Conservation (phyloP, 2,329 filamentous ascomycete genomes). For the Aspergillus fumigatus region DNA sequence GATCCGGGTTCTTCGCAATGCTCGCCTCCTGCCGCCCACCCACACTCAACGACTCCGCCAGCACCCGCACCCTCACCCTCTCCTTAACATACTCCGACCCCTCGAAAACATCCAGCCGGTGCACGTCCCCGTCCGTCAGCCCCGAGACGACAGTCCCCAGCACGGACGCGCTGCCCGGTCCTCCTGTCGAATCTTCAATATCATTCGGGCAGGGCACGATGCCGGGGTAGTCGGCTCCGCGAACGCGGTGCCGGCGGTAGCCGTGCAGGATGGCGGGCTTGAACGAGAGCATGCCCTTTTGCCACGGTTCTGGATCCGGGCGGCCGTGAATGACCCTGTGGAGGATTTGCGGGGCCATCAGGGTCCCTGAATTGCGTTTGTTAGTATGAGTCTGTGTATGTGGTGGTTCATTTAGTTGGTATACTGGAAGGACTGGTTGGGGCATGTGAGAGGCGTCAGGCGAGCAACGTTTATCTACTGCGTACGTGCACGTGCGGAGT, state of each 20-base stretch:
- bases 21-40: slow-evolving; percentile 20
- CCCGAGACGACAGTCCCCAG: slow-evolving; percentile 74
- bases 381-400: slow-evolving; percentile 4
- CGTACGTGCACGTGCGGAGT: neutral
- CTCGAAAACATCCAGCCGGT: slow-evolving; percentile 76
- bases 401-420: neutral
- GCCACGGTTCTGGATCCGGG: slow-evolving; percentile 47
- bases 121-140: slow-evolving; percentile 70
- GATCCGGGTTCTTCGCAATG: slow-evolving; percentile 29
- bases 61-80: slow-evolving; percentile 43
- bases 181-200: slow-evolving; percentile 1
- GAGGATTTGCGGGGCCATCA: slow-evolving; percentile 85
- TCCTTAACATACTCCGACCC: slow-evolving; percentile 65
- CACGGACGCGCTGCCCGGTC: slow-evolving; percentile 46
- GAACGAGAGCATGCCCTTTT: slow-evolving; percentile 56
- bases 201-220: slow-evolving; percentile 47
- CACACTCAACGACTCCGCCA: slow-evolving; percentile 26
- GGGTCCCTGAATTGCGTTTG: slow-evolving; percentile 43
- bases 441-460: neutral
- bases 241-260: slow-evolving; percentile 68
- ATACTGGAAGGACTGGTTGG: neutral
- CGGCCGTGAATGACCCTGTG: slow-evolving; percentile 74
- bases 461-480: neutral
- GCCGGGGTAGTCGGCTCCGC: slow-evolving; percentile 71
- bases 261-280: slow-evolving; percentile 70